phyloP scores from a whole-genome alignment of 1,139 yeast genomes.

The Pichia kudriavzevii region DNA sequence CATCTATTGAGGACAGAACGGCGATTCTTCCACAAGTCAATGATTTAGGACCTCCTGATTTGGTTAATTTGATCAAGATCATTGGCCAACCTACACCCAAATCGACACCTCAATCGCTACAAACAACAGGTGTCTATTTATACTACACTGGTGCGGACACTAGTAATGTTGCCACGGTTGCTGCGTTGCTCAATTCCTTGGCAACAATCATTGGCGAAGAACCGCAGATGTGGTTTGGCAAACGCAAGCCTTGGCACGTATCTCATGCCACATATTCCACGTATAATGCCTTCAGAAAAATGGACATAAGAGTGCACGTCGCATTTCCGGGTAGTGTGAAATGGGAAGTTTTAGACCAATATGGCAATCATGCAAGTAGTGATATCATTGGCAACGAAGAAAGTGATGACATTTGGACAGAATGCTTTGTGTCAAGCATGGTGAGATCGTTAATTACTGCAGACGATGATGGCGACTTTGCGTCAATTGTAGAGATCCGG shows the following conservation, averaged over 20 bases:
- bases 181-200: constrained; percentile 47
- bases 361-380: constrained; percentile 32
- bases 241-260: constrained; percentile 49
- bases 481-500: constrained; percentile 52
- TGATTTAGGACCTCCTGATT: constrained; percentile 55
- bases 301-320: constrained; percentile 66
- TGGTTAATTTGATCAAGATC: constrained; percentile 44
- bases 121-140: constrained; percentile 38
- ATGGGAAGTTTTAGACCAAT: constrained; percentile 35
- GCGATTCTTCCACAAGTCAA: constrained; percentile 40
- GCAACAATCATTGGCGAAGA: constrained; percentile 43
- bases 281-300: constrained; percentile 59
- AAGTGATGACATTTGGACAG: constrained; percentile 66
- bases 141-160: constrained; percentile 55
- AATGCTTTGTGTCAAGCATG: constrained; percentile 59
- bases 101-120: constrained; percentile 28
- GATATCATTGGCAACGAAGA: constrained; percentile 41
- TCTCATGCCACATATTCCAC: constrained; percentile 53
- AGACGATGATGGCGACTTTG: constrained; percentile 60
- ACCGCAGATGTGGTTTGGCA: constrained; percentile 52
- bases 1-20: constrained; percentile 46
- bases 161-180: constrained; percentile 50
- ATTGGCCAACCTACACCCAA: constrained; percentile 30
- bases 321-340: constrained; percentile 51
- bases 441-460: constrained; percentile 48